Conservation (phyloP, 2,329 filamentous ascomycete species). For the Bipolaris zeicola region DNA sequence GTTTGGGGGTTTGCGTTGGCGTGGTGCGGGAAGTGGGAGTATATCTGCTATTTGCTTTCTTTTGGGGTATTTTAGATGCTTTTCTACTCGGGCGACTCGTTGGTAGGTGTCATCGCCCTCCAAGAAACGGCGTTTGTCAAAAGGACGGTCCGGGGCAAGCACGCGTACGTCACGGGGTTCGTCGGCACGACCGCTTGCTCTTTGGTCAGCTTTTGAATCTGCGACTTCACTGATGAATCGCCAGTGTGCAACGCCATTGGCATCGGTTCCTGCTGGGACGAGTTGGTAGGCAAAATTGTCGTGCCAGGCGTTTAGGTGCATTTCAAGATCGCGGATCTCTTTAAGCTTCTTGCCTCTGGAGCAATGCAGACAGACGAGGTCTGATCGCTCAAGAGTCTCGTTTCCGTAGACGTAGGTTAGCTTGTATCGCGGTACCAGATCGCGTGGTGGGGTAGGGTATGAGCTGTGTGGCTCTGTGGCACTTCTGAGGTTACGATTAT, state of each 20-base stretch:
- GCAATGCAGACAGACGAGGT: constrained; percentile 30
- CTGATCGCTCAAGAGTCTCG: constrained; percentile 12
- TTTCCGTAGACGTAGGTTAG: constrained; percentile 22
- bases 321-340: constrained; percentile 34
- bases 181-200: constrained; percentile 32
- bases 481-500: constrained; percentile 29
- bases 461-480: constrained; percentile 2
- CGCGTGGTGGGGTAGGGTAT: constrained; percentile 14
- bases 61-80: constrained; percentile 4
- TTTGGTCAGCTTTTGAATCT: constrained; percentile 22
- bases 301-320: constrained; percentile 46
- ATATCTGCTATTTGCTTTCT: not conserved
- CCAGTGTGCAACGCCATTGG: constrained; percentile 20
- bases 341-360: constrained; percentile 4
- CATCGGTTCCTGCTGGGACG: constrained; percentile 11
- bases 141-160: constrained; percentile 41
- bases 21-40: not conserved
- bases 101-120: constrained; percentile 40
- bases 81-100: constrained; percentile 15
- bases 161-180: constrained; percentile 39
- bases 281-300: constrained; percentile 41
- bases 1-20: constrained; percentile 20
- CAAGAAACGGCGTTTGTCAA: constrained; percentile 45
- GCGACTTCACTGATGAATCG: constrained; percentile 27
- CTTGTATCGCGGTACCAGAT: constrained; percentile 20